phyloP scores from a whole-genome alignment of 2,329 filamentous ascomycete species.

The Ascochyta pisi region DNA sequence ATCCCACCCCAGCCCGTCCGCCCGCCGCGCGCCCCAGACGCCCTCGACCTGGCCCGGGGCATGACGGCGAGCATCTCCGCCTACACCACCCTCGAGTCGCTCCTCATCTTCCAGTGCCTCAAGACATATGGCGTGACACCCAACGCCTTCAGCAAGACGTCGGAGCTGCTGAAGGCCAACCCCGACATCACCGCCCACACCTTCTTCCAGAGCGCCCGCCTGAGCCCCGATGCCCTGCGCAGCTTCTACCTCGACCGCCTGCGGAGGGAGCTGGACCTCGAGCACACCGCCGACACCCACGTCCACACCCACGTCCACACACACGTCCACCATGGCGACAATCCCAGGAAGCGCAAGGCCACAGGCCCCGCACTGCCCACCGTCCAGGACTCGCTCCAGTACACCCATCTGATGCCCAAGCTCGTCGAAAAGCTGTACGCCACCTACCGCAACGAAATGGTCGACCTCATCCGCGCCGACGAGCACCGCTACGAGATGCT shows the following conservation, averaged over 20 bases:
- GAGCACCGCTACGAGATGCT: slow-evolving; percentile 71
- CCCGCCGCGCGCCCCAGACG: slow-evolving; percentile 36
- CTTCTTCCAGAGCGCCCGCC: slow-evolving; percentile 74
- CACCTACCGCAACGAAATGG: slow-evolving; percentile 72
- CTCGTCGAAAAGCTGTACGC: slow-evolving; percentile 78
- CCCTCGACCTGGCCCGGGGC: slow-evolving; percentile 37
- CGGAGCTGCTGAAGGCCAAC: slow-evolving; percentile 76
- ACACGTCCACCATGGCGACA: slow-evolving; percentile 54
- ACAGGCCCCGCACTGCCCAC: slow-evolving; percentile 62
- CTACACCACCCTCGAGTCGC: slow-evolving; percentile 85
- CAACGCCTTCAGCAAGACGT: slow-evolving; percentile 73
- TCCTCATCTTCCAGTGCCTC: slow-evolving; percentile 84
- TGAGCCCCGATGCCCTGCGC: slow-evolving; percentile 79
- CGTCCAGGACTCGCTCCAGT: slow-evolving; percentile 70
- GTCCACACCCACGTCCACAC: slow-evolving; percentile 52
- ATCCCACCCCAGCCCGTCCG: slow-evolving; percentile 36
- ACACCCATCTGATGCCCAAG: slow-evolving; percentile 71
- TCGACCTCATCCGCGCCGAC: slow-evolving; percentile 75
- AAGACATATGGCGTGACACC: slow-evolving; percentile 70
- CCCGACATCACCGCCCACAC: slow-evolving; percentile 72
- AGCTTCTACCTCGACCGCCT: slow-evolving; percentile 79
- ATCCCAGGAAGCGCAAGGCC: slow-evolving; percentile 75
- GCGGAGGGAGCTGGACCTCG: slow-evolving; percentile 69
- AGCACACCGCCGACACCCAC: neutral
- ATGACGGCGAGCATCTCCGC: slow-evolving; percentile 67